A percentile compares a stretch with the other conserved stretches of the same genome.
These are phyloP conservation scores for Pythium insidiosum DNA, from an alignment of 352 stramenopile species.

Conservation along the genomic window DNA sequence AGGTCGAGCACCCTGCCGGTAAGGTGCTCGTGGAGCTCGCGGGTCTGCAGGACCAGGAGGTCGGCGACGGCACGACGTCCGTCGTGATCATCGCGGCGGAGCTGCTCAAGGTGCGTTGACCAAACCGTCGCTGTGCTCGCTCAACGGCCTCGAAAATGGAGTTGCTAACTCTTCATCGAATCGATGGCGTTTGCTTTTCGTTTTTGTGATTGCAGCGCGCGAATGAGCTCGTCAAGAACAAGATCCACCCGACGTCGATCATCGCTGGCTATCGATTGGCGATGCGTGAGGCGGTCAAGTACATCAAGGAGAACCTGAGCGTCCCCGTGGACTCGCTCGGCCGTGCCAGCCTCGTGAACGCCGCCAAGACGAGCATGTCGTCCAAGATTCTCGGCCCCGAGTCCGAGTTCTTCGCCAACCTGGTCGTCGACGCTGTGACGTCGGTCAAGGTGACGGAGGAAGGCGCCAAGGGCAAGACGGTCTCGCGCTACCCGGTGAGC, in stretches of 20 bases:
- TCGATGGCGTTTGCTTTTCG: no score
- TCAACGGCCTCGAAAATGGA: no score
- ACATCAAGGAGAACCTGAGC: slow-evolving; percentile 98
- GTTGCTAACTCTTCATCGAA: no score
- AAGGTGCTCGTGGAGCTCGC: slow-evolving; percentile 98
- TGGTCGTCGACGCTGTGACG: slow-evolving; percentile 97
- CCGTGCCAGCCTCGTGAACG: slow-evolving; percentile 94
- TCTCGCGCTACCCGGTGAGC: slow-evolving; percentile 94
- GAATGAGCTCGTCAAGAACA: slow-evolving; percentile 97
- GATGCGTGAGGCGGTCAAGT: slow-evolving; percentile 97
- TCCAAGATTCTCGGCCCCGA: slow-evolving; percentile 99
- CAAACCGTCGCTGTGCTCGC: no score
- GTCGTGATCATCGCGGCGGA: slow-evolving; percentile 99
- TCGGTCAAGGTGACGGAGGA: slow-evolving; percentile 93
- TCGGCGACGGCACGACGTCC: slow-evolving; percentile 98
- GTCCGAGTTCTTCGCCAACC: slow-evolving; percentile 95
- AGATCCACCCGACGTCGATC: slow-evolving; percentile 99
- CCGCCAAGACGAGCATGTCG: slow-evolving; percentile 98
- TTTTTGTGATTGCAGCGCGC: no score
- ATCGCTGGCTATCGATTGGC: slow-evolving; percentile 98
- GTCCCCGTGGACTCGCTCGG: slow-evolving; percentile 93
- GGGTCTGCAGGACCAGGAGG: slow-evolving; percentile 98
- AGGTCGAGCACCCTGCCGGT: slow-evolving; percentile 98
- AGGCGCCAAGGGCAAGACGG: slow-evolving; percentile 70
- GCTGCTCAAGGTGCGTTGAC: no score